Evolutionary conservation across 352 stramenopile genomes (phyloP), one percentile per base, ranked within the genome.

Genomic region (Globisporangium polare): DNA sequence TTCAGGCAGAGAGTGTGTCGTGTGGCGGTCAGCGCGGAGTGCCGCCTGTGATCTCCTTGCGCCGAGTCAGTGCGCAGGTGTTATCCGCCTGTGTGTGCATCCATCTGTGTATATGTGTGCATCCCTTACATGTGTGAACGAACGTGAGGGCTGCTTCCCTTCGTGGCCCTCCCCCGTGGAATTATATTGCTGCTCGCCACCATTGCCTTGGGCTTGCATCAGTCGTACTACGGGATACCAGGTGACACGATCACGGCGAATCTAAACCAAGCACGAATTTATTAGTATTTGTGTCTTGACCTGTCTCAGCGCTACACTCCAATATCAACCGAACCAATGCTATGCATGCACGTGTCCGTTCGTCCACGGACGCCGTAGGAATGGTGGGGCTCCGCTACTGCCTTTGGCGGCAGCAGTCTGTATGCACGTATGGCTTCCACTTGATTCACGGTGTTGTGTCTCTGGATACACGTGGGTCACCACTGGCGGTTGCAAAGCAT

Each of bases 291-390:
- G 75, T 66, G 67, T 60, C 81, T 91, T 93, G 83, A 93, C 83
- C 83, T 93, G 83, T 93, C 83, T 93, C 81, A 90, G 79, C 60
- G 83, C 83, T 73, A 92, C 78, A 92, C 80, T 51, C 62, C 22
- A 22, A n/a, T n/a, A n/a, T n/a, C 6, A n/a, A 45, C 26, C 31
- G 35, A 47, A 57, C 39, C 27, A 56, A 53, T n/a, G 10, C 12
- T 29, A 27, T 55, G 27, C 17, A 27, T 41, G 49, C 49, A 42
- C 29, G 20, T n/a, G 43, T 37, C 29, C 29, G 29, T 46, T 22
- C 41, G 18, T 22, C 41, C 41, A 22, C 10, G 41, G 5, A 46
- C 41, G 41, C 18, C 22, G 41, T 20, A 46, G 4, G 1, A n/a
- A 18, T 18, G 0, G 5, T 43, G 5, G 37, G 37, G 17, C 12